phyloP scores from a whole-genome alignment of 2,329 filamentous ascomycete genomes.

The Colletotrichum sp. region DNA sequence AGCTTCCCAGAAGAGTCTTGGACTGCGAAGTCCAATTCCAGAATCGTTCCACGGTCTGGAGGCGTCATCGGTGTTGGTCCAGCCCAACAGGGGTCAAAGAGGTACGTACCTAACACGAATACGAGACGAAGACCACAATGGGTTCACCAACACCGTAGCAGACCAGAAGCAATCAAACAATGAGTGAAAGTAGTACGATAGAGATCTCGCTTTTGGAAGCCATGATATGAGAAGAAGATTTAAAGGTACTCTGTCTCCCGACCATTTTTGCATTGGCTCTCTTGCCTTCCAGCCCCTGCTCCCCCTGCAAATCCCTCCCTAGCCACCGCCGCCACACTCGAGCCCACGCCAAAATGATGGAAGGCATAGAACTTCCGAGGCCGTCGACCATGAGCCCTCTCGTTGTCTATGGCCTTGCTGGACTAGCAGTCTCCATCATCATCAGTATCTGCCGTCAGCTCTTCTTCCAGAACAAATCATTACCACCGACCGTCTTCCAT shows the following conservation, averaged over 20 bases:
- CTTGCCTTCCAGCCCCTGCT: background rate
- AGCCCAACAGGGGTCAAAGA: background rate
- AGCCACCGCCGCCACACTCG: background rate
- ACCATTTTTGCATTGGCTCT: background rate
- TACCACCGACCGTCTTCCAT: constrained; percentile 82
- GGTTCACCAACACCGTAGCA: background rate
- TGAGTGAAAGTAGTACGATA: background rate
- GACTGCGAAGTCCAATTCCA: background rate
- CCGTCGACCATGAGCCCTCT: background rate
- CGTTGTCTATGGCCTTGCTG: background rate
- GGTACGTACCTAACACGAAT: background rate
- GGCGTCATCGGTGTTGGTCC: background rate
- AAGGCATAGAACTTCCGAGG: background rate
- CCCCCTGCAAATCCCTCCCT: background rate
- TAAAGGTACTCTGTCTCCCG: background rate
- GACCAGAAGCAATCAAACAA: background rate
- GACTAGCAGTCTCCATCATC: constrained; percentile 53
- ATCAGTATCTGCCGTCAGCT: constrained; percentile 84
- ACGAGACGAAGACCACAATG: background rate
- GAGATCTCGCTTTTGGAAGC: background rate
- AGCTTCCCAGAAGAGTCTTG: background rate
- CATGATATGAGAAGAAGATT: background rate
- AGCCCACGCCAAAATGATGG: background rate
- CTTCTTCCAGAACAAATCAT: constrained; percentile 75
- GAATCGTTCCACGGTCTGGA: background rate